These are phyloP conservation scores for Chlamydomonas incerta DNA, from an alignment of 139 green algal genomes.

Conservation along the genomic window DNA sequence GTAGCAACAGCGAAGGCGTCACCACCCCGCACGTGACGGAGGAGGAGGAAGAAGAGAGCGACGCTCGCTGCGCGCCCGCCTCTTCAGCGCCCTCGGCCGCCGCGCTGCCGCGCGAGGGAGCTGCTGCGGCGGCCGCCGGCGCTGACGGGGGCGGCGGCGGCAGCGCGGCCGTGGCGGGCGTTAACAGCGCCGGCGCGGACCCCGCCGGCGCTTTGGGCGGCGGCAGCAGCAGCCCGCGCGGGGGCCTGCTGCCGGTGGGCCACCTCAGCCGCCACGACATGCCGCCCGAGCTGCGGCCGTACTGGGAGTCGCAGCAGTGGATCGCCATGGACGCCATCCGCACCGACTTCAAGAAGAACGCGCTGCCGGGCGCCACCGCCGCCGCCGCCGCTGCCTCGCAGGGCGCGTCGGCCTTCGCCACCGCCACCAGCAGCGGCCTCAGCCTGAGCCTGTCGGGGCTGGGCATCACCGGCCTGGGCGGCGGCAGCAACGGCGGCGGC, in stretches of 20 bases:
- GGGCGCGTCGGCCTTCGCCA: no score
- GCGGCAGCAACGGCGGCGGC: neutral
- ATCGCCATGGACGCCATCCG: conserved; percentile 81
- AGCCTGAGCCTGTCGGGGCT: neutral
- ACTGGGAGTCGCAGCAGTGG: conserved; percentile 77
- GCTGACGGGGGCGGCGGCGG: no score
- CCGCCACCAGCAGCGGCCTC: neutral
- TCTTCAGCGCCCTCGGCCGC: no score
- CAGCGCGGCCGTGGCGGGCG: neutral
- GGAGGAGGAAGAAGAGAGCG: no score
- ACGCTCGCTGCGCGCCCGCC: no score
- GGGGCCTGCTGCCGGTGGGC: neutral
- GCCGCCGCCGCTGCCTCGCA: neutral
- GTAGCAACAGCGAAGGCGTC: no score
- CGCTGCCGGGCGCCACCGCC: conserved; percentile 12
- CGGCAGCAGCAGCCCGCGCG: neutral
- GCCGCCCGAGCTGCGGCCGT: conserved; percentile 64
- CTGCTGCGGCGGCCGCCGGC: no score
- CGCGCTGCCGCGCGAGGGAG: no score
- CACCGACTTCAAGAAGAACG: conserved; percentile 56
- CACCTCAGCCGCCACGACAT: conserved; percentile 49
- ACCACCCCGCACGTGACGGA: no score
- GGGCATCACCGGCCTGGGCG: neutral
- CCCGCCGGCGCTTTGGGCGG: neutral
- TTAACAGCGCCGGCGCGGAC: neutral